phyloP scores from a whole-genome alignment of 768 basidiomycete genomes.

The Coprinellus micaceus region DNA sequence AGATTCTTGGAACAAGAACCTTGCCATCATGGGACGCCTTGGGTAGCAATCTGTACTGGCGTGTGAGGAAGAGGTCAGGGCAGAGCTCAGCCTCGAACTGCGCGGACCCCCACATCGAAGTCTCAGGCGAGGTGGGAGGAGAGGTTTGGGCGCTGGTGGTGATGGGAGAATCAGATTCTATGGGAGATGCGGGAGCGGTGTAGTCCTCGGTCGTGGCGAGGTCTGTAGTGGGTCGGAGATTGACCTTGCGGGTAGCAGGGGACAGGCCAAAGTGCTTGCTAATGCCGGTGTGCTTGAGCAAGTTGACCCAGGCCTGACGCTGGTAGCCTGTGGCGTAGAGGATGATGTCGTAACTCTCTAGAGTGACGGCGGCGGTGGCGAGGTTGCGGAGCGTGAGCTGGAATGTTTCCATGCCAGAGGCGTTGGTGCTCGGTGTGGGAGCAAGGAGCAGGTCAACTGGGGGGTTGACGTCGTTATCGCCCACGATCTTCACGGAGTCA shows the following conservation, averaged over 20 bases:
- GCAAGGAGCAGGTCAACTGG: constrained; percentile 18
- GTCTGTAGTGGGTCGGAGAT: constrained; percentile 22
- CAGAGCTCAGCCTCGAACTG: constrained; percentile 11
- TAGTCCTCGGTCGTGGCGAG: constrained; percentile 8
- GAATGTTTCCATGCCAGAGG: constrained; percentile 9
- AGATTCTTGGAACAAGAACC: constrained; percentile 24
- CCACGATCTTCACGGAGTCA: constrained; percentile 25
- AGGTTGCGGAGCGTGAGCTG: constrained; percentile 33
- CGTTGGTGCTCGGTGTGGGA: constrained; percentile 4
- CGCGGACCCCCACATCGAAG: constrained; percentile 16
- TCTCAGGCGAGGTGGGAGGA: constrained; percentile 24
- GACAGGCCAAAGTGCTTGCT: constrained; percentile 35
- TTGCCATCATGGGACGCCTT: background rate
- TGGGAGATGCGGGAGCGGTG: constrained; percentile 9
- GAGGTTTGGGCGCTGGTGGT: constrained; percentile 20
- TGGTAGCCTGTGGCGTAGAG: constrained; percentile 56
- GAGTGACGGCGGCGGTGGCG: constrained; percentile 28
- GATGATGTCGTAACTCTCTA: constrained; percentile 41
- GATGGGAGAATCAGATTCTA: constrained; percentile 14
- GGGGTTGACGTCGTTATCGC: background rate
- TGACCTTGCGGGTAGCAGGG: constrained; percentile 17
- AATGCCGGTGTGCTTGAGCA: constrained; percentile 38
- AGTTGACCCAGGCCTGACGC: constrained; percentile 41
- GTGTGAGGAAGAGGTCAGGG: constrained; percentile 31
- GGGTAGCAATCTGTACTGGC: constrained; percentile 41